Evolutionary conservation across 495 filamentous ascomycete genomes (phyloP).

Genomic region (Trichoderma gamsii): DNA sequence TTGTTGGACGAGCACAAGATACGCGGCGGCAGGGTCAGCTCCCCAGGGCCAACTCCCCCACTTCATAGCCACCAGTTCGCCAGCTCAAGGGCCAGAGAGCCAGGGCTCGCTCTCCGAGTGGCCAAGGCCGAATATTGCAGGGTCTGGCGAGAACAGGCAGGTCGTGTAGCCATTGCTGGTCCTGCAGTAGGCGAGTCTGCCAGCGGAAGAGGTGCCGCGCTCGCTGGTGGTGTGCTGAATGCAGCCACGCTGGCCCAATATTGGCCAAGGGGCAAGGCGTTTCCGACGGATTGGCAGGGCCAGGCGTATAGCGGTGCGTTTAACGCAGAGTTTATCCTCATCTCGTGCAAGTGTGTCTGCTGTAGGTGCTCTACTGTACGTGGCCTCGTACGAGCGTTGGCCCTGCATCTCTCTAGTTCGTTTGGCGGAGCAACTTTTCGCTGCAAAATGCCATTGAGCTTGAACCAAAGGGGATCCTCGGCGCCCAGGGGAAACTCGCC

Average conservation of each 20-base stretch:
- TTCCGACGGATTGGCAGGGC: constrained; percentile 5
- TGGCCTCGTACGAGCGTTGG: not conserved
- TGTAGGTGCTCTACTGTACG: not conserved
- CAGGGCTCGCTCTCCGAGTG: too few species aligned
- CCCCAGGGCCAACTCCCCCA: not conserved
- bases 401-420: not conserved
- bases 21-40: too few species aligned
- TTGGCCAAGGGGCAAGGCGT: constrained; percentile 2
- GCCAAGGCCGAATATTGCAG: not conserved
- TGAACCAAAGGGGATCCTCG: not conserved
- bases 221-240: not conserved
- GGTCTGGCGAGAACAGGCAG: not conserved
- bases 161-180: not conserved
- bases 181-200: not conserved
- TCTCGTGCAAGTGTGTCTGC: not conserved
- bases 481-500: not conserved
- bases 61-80: not conserved
- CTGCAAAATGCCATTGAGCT: not conserved
- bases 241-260: not conserved
- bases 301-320: not conserved
- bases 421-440: not conserved
- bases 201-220: constrained; percentile 1
- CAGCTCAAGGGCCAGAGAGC: not conserved
- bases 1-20: too few species aligned
- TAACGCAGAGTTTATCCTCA: not conserved